These are phyloP conservation scores for Mycena leptocephala DNA, from an alignment of 768 basidiomycete species.

Conservation along the genomic window DNA sequence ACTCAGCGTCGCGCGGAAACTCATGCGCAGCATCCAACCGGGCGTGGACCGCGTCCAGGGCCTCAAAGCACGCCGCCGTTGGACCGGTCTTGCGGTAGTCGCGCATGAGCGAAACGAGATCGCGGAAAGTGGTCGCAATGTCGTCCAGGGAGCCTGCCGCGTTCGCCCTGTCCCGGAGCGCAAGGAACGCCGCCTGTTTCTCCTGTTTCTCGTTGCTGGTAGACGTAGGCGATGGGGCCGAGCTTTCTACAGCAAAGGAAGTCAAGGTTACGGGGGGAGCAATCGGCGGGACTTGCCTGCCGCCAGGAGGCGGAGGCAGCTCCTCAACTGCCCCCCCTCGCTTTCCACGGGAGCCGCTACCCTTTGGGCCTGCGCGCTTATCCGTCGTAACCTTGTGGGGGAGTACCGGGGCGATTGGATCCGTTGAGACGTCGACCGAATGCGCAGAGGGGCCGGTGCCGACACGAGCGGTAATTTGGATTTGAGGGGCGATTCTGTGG, in stretches of 20 bases:
- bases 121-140: not conserved
- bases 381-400: constrained; percentile 2
- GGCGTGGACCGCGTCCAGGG: not conserved
- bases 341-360: constrained; percentile 1
- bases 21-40: not conserved
- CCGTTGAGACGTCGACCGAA: not conserved
- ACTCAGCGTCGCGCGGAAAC: not conserved
- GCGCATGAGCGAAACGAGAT: not conserved
- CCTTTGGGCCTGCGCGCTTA: not conserved
- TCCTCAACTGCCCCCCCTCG: constrained; percentile 12
- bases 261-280: not conserved
- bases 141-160: not conserved
- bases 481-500: not conserved
- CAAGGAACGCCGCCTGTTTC: not conserved
- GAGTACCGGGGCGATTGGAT: not conserved
- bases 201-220: not conserved
- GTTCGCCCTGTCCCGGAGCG: not conserved
- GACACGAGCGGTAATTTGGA: not conserved
- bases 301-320: constrained; percentile 10
- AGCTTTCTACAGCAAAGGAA: not conserved
- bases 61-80: not conserved
- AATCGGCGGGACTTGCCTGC: not conserved
- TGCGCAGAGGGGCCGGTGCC: not conserved
- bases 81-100: not conserved
- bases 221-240: no score